Percentiles rank a stretch among this genome's conserved stretches.
These are phyloP conservation scores for Cutaneotrichosporon mucoides DNA, from an alignment of 1,284 basidiomycete species.

Conservation along the genomic window DNA sequence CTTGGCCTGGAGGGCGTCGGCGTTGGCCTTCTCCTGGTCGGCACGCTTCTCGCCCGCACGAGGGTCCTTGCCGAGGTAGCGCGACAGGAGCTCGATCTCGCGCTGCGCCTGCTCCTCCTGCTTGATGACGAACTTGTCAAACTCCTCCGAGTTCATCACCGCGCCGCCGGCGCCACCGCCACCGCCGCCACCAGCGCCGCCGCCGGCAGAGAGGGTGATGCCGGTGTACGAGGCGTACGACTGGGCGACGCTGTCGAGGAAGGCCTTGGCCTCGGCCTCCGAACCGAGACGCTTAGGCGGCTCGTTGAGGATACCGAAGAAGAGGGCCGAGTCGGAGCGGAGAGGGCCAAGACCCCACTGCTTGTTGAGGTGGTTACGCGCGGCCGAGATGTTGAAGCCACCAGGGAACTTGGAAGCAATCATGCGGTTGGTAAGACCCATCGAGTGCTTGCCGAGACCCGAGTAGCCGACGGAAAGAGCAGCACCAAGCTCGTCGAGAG, in stretches of 20 bases:
- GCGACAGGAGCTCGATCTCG: conserved; percentile 92
- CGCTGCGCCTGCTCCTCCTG: conserved; percentile 89
- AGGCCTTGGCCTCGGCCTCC: conserved; percentile 87
- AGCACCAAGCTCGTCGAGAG: conserved; percentile 89
- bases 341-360: conserved; percentile 87
- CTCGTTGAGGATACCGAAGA: conserved; percentile 86
- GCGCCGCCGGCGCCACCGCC: conserved; percentile 66
- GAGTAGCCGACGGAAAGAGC: conserved; percentile 75
- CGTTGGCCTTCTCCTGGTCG: conserved; percentile 68
- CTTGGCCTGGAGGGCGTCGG: conserved; percentile 69
- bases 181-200: conserved; percentile 56
- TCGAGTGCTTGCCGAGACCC: conserved; percentile 91
- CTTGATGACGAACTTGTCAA: conserved; percentile 90
- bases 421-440: conserved; percentile 82
- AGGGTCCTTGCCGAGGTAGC: conserved; percentile 89
- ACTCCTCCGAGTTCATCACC: conserved; percentile 96
- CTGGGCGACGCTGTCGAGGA: conserved; percentile 81
- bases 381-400: conserved; percentile 93
- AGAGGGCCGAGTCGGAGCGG: conserved; percentile 84
- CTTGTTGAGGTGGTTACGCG: conserved; percentile 83
- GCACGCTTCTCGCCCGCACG: conserved; percentile 84
- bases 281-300: conserved; percentile 89
- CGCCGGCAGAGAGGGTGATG: conserved; percentile 69
- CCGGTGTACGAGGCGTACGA: conserved; percentile 82
- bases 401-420: conserved; percentile 97